phyloP scores from a whole-genome alignment of 305 asterid species.

The Fraxinus angustifolia region DNA sequence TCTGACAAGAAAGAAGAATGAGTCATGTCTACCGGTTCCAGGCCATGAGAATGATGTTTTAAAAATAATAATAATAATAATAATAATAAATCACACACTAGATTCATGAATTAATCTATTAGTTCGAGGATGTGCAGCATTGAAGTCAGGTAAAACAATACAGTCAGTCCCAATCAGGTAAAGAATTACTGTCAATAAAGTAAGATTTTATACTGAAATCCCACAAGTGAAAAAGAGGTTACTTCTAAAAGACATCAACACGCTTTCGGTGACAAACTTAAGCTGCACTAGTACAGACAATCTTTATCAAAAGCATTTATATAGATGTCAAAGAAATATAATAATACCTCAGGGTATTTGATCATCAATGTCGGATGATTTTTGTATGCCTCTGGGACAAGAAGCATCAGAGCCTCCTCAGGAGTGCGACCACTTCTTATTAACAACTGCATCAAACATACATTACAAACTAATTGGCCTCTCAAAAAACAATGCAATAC shows the following conservation, averaged over 20 bases:
- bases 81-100: background rate
- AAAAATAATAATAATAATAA: background rate
- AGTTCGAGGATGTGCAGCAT: conserved; percentile 7
- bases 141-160: conserved; percentile 5
- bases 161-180: background rate
- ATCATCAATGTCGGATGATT: conserved; percentile 83
- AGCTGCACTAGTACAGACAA: conserved; percentile 4
- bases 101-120: conserved; percentile 3
- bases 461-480: conserved; percentile 23
- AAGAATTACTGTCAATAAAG: background rate
- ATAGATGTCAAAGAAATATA: conserved; percentile 10
- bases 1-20: conserved; percentile 43
- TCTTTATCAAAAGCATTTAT: conserved; percentile 20
- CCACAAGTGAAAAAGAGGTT: background rate
- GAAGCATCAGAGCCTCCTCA: conserved; percentile 96
- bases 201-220: background rate
- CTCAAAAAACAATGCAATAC: conserved; percentile 1
- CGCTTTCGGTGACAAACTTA: conserved; percentile 3
- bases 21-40: conserved; percentile 23
- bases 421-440: conserved; percentile 95
- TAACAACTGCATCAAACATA: conserved; percentile 53
- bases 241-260: background rate
- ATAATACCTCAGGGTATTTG: conserved; percentile 91
- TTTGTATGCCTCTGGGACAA: conserved; percentile 98
- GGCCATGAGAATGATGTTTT: conserved; percentile 12